Evolutionary conservation across 2,329 filamentous ascomycete species (phyloP), one percentile per base, ranked within the genome.

Genomic region (Xylaria sp.): DNA sequence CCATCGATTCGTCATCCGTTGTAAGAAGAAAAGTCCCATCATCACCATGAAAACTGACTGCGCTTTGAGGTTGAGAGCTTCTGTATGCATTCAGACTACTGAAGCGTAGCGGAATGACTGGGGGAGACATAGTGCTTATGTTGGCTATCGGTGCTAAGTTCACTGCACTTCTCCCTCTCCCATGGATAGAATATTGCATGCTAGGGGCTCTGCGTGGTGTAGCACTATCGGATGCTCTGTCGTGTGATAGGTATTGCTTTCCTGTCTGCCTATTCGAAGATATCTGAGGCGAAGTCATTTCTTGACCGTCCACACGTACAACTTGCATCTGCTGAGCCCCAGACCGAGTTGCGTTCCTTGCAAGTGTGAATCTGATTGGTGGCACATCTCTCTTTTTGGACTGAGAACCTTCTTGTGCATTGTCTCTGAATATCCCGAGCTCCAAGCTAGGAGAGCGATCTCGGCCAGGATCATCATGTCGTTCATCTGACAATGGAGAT

Each of bases 11-110:
- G 5, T 69, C 65, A 13, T 67, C 62, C 18, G 62, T 69, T 5
- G 61, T 55, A 2, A 60, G 52, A 31, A 68, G 54, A 55, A 65
- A 68, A 8, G 65, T 65, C 20, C n/a, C 56, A 52, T 55, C 52
- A 13, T 61, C 51, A 5, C 44, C 51, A 23, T 25, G 46, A 25
- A 39, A 34, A 13, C n/a, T 28, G 7, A 18, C 7, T 31, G 61
- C 39, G 3, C n/a, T 57, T 18, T 57, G 44, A 9, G 8, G 62
- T 13, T 41, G 51, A 25, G 39, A 23, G 4, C 28, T 13, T 4
- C 13, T 63, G 13, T 65, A 62, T 2, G 60, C 55, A 59, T 66
- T 69, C n/a, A 71, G 51, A 48, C 67, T 71, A 28, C 69, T 69
- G 2, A 71, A 69, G 0, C 67, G 66, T 20, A 65, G 34, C 28